phyloP scores from a whole-genome alignment of 2,329 filamentous ascomycete species.

The Colletotrichum sp. region DNA sequence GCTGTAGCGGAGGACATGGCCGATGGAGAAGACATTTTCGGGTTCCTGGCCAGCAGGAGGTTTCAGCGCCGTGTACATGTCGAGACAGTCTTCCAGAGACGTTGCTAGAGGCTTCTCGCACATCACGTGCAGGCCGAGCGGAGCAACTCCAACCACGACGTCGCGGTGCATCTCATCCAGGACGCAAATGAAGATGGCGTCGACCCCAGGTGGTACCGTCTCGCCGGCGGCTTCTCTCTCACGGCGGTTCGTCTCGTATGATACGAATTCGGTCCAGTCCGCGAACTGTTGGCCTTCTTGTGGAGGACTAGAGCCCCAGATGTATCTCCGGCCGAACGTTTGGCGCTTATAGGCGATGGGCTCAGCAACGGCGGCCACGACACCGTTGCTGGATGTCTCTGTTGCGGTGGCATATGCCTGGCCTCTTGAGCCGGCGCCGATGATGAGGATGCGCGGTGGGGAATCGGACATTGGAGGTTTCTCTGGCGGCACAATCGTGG shows the following conservation, averaged over 20 bases:
- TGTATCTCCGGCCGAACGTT: constrained; percentile 72
- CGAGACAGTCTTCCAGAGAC: constrained; percentile 77
- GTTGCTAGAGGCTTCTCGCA: constrained; percentile 95
- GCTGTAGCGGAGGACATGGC: constrained; percentile 92
- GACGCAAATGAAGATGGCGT: constrained; percentile 70
- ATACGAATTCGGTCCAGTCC: constrained; percentile 78
- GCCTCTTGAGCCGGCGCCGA: constrained; percentile 84
- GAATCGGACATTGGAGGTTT: constrained; percentile 50
- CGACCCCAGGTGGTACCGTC: constrained; percentile 58
- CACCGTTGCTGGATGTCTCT: constrained; percentile 65
- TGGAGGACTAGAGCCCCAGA: constrained; percentile 66
- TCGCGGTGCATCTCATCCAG: constrained; percentile 89
- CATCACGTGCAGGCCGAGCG: constrained; percentile 79
- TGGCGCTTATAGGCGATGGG: constrained; percentile 78
- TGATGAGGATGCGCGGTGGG: constrained; percentile 74
- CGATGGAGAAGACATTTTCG: constrained; percentile 78
- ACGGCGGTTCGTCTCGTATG: constrained; percentile 71
- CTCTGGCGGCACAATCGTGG: constrained; percentile 37
- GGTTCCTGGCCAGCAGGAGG: constrained; percentile 24
- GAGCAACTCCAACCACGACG: constrained; percentile 76
- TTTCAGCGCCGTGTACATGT: constrained; percentile 68
- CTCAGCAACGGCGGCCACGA: constrained; percentile 82
- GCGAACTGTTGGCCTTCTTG: constrained; percentile 71
- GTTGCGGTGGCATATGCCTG: constrained; percentile 75
- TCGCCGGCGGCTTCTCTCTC: constrained; percentile 55